Evolutionary conservation across 164 flowering plant genomes (phyloP).

Genomic region (Magnolia kwangsiensis): DNA sequence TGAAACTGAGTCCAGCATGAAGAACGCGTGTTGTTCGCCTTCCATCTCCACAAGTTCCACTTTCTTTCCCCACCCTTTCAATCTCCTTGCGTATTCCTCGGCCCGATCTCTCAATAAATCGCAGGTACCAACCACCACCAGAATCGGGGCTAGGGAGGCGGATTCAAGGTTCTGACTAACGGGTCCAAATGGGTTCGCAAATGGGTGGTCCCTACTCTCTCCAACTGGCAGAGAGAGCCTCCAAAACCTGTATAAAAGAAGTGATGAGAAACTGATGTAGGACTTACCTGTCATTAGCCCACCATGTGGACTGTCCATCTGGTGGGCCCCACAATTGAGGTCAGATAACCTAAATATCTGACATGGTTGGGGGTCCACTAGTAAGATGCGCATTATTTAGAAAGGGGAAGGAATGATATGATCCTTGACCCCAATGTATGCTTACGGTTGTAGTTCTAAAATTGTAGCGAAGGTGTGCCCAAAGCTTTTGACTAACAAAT

Average conservation of each 20-base stretch:
- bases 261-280: too few species aligned
- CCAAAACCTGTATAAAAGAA: conserved; percentile 49
- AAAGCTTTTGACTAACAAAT: too few species aligned
- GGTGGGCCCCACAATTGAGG: too few species aligned
- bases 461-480: too few species aligned
- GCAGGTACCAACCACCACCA: conserved; percentile 53
- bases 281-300: too few species aligned
- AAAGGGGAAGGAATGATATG: too few species aligned
- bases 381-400: too few species aligned
- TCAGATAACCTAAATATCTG: too few species aligned
- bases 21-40: conserved; percentile 71
- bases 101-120: conserved; percentile 62
- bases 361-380: too few species aligned
- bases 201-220: conserved; percentile 55
- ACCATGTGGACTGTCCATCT: too few species aligned
- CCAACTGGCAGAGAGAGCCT: conserved; percentile 64
- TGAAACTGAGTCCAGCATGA: conserved; percentile 49
- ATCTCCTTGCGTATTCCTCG: conserved; percentile 40
- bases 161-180: conserved; percentile 35
- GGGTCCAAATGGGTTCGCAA: conserved; percentile 70
- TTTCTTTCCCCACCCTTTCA: conserved; percentile 52
- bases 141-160: conserved; percentile 44
- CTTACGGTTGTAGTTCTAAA: too few species aligned
- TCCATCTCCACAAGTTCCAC: conserved; percentile 58
- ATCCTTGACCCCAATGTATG: too few species aligned